These are phyloP conservation scores for Leptomonas seymouri DNA, from an alignment of 208 protist species.

Conservation along the genomic window DNA sequence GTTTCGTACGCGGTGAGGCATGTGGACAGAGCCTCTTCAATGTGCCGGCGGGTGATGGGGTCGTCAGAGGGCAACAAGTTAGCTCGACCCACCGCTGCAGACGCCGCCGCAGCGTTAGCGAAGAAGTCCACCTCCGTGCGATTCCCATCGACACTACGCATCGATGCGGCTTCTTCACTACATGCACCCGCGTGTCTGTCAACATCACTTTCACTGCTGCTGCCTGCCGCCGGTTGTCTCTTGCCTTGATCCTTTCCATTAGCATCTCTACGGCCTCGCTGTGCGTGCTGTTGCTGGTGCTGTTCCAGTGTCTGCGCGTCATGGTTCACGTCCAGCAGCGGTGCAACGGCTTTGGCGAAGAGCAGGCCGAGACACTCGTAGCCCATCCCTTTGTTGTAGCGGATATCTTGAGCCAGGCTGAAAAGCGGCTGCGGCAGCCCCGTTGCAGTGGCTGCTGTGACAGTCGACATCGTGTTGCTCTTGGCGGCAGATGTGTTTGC, in stretches of 20 bases:
- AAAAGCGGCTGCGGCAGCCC: slow-evolving; percentile 36
- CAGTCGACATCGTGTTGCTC: not conserved
- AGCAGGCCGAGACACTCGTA: slow-evolving; percentile 87
- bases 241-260: not conserved
- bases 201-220: not conserved
- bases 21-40: slow-evolving; percentile 54
- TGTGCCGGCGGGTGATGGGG: slow-evolving; percentile 8
- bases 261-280: not conserved
- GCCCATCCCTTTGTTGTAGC: slow-evolving; percentile 87
- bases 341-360: slow-evolving; percentile 83
- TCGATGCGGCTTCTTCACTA: not conserved
- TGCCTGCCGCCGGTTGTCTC: not conserved
- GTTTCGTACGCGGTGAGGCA: slow-evolving; percentile 85
- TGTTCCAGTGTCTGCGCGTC: not conserved
- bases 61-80: slow-evolving; percentile 17
- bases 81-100: slow-evolving; percentile 28
- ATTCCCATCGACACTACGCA: slow-evolving; percentile 4
- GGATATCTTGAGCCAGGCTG: slow-evolving; percentile 67
- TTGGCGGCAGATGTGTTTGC: not conserved
- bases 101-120: slow-evolving; percentile 12
- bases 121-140: slow-evolving; percentile 24
- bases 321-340: slow-evolving; percentile 45
- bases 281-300: not conserved
- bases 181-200: not conserved
- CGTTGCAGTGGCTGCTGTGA: not conserved